Evolutionary conservation across 176 grass and related monocot genomes (phyloP).

Genomic region (Aegilops speltoides): DNA sequence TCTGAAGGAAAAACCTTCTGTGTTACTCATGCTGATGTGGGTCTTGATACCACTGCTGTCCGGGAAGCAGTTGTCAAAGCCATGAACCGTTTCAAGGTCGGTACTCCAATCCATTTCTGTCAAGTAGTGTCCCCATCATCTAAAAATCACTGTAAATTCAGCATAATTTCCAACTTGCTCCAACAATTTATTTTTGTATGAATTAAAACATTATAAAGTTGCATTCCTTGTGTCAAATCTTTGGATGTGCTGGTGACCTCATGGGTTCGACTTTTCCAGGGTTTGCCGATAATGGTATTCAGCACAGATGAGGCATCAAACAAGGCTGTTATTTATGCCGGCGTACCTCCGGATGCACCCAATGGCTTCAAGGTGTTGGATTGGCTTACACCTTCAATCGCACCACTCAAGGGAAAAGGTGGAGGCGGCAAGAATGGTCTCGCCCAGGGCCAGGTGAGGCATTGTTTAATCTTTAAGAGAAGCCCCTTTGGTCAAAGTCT

Average conservation of each 20-base stretch:
- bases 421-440: constrained; percentile 96
- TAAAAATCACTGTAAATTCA: background rate
- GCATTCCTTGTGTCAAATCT: background rate
- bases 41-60: constrained; percentile 81
- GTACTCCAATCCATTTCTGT: background rate
- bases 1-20: constrained; percentile 70
- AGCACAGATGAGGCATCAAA: constrained; percentile 76
- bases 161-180: background rate
- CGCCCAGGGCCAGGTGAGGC: constrained; percentile 85
- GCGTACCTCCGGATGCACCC: constrained; percentile 50
- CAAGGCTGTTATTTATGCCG: constrained; percentile 86
- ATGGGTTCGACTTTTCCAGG: background rate
- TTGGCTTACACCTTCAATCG: constrained; percentile 79
- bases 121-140: background rate
- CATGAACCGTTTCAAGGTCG: constrained; percentile 43
- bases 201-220: background rate
- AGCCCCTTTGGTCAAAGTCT: background rate
- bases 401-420: constrained; percentile 83
- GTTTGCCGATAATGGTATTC: constrained; percentile 86
- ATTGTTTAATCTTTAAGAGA: background rate
- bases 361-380: constrained; percentile 73
- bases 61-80: constrained; percentile 88
- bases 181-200: background rate
- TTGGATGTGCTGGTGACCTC: background rate
- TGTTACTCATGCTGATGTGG: constrained; percentile 62